Conservation (phyloP, 1,284 basidiomycete genomes). For the Boletus smithii region DNA sequence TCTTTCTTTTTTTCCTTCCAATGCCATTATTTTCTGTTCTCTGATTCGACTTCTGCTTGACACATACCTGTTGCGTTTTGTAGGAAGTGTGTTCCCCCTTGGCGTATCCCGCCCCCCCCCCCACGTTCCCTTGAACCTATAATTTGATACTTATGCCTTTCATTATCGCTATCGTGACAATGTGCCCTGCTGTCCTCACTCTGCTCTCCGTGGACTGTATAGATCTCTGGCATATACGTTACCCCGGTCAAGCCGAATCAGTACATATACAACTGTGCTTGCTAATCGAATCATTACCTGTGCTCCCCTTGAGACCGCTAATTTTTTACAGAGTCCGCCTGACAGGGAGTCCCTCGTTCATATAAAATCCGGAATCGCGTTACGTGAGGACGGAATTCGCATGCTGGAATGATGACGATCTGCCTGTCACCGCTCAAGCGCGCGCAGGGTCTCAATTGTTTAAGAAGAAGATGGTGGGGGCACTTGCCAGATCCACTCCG, state of each 20-base stretch:
- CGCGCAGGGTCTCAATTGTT: too few species aligned
- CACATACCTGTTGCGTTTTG: constrained; percentile 24
- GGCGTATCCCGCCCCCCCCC: constrained; percentile 27
- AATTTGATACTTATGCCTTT: constrained; percentile 32
- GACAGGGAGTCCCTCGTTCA: too few species aligned
- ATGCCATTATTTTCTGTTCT: constrained; percentile 13
- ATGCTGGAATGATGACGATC: constrained; percentile 11
- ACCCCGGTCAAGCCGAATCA: constrained; percentile 18
- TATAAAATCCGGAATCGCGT: constrained; percentile 4
- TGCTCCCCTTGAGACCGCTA: too few species aligned
- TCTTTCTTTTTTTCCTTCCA: constrained; percentile 4
- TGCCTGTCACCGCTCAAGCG: too few species aligned
- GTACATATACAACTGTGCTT: constrained; percentile 7
- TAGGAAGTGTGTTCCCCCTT: constrained; percentile 22
- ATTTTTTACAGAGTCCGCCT: neutral
- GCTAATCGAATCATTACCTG: too few species aligned
- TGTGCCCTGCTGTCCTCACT: constrained; percentile 19
- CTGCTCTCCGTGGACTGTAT: constrained; percentile 21
- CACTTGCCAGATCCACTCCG: too few species aligned
- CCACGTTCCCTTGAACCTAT: constrained; percentile 27
- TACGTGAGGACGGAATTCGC: constrained; percentile 10
- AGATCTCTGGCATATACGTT: constrained; percentile 22
- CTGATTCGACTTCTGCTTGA: constrained; percentile 16
- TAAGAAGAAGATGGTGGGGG: too few species aligned
- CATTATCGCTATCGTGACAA: constrained; percentile 30